Base-by-base conservation (phyloP, 805 yeast species). In the Wickerhamomyces silvicola region DNA sequence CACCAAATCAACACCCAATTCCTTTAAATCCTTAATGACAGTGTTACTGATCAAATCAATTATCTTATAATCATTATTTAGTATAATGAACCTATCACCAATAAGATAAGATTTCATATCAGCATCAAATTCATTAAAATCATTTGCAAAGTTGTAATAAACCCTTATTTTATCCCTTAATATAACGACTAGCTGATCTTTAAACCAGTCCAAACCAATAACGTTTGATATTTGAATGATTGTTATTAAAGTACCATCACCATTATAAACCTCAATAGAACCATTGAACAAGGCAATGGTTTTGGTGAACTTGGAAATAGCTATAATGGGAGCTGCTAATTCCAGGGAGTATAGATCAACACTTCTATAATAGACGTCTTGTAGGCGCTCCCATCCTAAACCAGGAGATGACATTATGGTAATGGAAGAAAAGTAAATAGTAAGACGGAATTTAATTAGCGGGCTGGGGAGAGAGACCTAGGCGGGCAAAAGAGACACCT, bases 331-430 rank as follows among this genome's bases (percentile, higher is more conserved):
- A 9, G 17, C 12, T 20, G 25, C 28, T 39, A 39, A 37, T 10
- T 27, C 10, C 12, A 36, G 33, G n/a, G 37, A 4, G 25, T 37
- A 42, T 9, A 42, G 35, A 14, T 42, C 46, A 3, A 42, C 22
- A 3, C 33, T 18, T 13, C 46, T 35, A 31, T 42, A 42, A 25
- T 39, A 42, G 13, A 39, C 44, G 28, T 42, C 46, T 10, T 34
- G 18, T 10, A 42, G 36, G 3, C 46, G 32, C 16, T 39, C 42
- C 46, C 46, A 42, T 8, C 43, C 43, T 2, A 38, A 24, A 7
- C 43, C 40, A 1, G 46, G 44, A 7, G 38, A 27, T 6, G 39
- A 27, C 45, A 41, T 41, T 29, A 7, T 15, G 18, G 10, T 7
- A 16, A 5, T 6, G 30, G 10, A 10, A 31, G 18, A 25, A 22